Conservation (phyloP, 306 rosid species). For the Potentilla sterilis region DNA sequence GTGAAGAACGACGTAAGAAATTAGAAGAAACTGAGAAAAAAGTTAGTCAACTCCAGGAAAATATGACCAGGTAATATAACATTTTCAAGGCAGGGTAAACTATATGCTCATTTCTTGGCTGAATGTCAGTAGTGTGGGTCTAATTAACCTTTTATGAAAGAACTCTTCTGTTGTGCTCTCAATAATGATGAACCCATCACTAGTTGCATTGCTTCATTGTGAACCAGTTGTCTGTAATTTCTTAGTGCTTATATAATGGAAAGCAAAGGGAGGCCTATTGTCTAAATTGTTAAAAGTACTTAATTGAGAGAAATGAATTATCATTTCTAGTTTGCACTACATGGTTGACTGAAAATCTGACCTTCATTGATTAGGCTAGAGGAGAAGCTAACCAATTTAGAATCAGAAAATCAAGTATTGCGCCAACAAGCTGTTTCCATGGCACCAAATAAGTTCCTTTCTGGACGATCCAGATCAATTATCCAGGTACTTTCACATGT, state of each 20-base stretch:
- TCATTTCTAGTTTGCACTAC: conserved; percentile 16
- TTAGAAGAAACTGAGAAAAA: conserved; percentile 76
- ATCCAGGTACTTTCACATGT: conserved; percentile 54
- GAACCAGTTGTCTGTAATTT: neutral
- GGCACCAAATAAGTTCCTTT: conserved; percentile 80
- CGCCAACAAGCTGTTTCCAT: conserved; percentile 92
- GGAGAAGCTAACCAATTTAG: conserved; percentile 74
- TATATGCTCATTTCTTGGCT: neutral
- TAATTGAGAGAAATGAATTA: conserved; percentile 12
- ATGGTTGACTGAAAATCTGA: conserved; percentile 34
- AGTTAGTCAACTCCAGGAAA: conserved; percentile 68
- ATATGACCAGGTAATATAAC: conserved; percentile 61
- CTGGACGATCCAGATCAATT: conserved; percentile 78
- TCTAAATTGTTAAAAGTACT: neutral
- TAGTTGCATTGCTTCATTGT: neutral
- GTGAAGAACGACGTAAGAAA: conserved; percentile 45
- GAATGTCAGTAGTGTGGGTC: neutral
- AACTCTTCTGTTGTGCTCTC: neutral
- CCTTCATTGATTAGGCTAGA: conserved; percentile 68
- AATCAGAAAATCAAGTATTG: conserved; percentile 82
- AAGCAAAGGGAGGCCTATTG: neutral
- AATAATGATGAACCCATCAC: neutral
- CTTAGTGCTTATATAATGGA: neutral
- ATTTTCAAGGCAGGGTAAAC: conserved; percentile 20
- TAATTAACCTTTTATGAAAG: neutral